These are phyloP conservation scores for Jimgerdemannia flammicorona DNA, from an alignment of 192 early-diverging fungal species.

Conservation along the genomic window DNA sequence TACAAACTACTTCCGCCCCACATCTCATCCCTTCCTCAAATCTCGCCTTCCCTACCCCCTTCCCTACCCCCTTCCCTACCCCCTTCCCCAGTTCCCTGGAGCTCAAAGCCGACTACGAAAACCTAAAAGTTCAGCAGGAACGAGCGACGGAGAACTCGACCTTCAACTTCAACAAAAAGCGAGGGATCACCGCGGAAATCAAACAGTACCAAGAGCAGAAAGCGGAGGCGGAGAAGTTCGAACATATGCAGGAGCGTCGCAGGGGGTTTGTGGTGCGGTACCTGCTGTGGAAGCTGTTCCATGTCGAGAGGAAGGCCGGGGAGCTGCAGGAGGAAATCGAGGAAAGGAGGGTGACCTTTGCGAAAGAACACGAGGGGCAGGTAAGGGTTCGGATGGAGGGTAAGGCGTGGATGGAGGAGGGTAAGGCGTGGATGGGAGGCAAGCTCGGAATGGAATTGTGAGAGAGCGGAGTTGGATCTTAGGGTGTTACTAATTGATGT, in stretches of 20 bases:
- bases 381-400: conserved; percentile 10
- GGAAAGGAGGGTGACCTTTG: conserved; percentile 42
- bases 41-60: conserved; percentile 1
- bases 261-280: conserved; percentile 61
- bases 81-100: conserved; percentile 65
- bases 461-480: too few species aligned
- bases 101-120: conserved; percentile 84
- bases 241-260: conserved; percentile 54
- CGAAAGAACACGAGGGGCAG: conserved; percentile 38
- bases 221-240: conserved; percentile 84
- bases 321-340: conserved; percentile 57
- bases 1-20: neutral
- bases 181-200: conserved; percentile 84
- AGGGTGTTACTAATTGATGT: too few species aligned
- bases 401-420: neutral
- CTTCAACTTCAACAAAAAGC: conserved; percentile 88
- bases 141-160: conserved; percentile 83
- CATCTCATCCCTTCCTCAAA: neutral
- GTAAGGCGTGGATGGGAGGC: too few species aligned
- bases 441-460: too few species aligned
- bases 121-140: conserved; percentile 79
- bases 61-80: neutral
- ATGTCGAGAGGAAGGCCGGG: conserved; percentile 69
- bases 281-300: conserved; percentile 90
- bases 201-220: conserved; percentile 93